phyloP scores from a whole-genome alignment of 2,329 filamentous ascomycete species.

The Colletotrichum sojae region DNA sequence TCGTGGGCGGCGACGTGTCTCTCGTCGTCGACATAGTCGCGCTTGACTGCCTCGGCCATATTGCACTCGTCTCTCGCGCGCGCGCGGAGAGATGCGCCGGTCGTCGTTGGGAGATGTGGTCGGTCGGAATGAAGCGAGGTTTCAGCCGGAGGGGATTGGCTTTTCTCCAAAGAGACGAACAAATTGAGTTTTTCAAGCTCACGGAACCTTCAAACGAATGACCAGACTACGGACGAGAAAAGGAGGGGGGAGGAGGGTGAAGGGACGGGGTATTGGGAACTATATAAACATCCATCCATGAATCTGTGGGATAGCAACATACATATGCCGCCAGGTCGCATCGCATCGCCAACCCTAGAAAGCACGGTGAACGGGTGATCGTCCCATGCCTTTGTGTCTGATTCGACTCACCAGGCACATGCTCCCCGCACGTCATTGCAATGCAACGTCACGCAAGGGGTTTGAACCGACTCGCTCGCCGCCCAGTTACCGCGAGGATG shows the following conservation, averaged over 20 bases:
- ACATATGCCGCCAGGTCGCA: neutral
- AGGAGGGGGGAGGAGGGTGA: neutral
- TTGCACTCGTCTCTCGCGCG: neutral
- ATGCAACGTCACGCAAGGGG: slow-evolving; percentile 40
- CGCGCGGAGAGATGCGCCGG: neutral
- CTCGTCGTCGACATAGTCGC: slow-evolving; percentile 26
- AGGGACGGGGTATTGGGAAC: neutral
- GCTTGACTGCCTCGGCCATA: slow-evolving; percentile 29
- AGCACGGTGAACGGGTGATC: slow-evolving; percentile 27
- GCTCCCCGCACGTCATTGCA: slow-evolving; percentile 34
- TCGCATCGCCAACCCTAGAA: slow-evolving; percentile 21
- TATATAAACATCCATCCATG: slow-evolving; percentile 24
- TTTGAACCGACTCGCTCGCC: slow-evolving; percentile 20
- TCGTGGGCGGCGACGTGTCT: slow-evolving; percentile 2
- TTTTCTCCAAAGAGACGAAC: too few species aligned
- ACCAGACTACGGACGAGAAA: too few species aligned
- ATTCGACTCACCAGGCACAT: neutral
- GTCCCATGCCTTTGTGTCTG: slow-evolving; percentile 6
- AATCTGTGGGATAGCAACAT: neutral
- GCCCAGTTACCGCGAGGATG: neutral
- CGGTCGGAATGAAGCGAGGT: neutral
- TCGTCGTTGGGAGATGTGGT: neutral
- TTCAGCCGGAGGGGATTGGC: too few species aligned
- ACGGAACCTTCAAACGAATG: too few species aligned
- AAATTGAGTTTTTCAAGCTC: too few species aligned